phyloP scores from a whole-genome alignment of 2,329 filamentous ascomycete species.

The Diaporthe vaccinii region DNA sequence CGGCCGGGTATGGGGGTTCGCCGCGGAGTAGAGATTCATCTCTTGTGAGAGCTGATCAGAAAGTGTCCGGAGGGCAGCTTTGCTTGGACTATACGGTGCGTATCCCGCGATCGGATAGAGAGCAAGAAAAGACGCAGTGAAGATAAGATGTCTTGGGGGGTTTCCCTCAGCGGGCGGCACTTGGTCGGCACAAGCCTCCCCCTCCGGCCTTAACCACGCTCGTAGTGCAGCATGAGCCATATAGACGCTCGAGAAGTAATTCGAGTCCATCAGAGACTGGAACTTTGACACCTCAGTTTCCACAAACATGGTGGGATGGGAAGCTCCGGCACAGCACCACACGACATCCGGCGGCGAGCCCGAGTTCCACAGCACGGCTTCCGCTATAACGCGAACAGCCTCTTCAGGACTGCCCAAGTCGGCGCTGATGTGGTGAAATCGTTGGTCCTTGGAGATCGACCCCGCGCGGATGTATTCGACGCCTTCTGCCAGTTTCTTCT shows the following conservation, averaged over 20 bases:
- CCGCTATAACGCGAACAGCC: slow-evolving; percentile 67
- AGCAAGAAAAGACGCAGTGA: slow-evolving; percentile 73
- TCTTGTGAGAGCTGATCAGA: slow-evolving; percentile 76
- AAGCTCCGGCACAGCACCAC: slow-evolving; percentile 76
- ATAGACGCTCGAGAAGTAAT: slow-evolving; percentile 56
- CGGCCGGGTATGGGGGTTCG: slow-evolving; percentile 45
- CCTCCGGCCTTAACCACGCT: slow-evolving; percentile 46
- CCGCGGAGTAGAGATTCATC: slow-evolving; percentile 53
- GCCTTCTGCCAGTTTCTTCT: slow-evolving; percentile 79
- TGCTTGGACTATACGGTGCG: slow-evolving; percentile 73
- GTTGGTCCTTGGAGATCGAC: slow-evolving; percentile 61
- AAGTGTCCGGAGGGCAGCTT: slow-evolving; percentile 75
- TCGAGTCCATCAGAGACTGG: slow-evolving; percentile 53
- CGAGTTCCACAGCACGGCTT: slow-evolving; percentile 74
- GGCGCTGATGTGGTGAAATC: slow-evolving; percentile 75
- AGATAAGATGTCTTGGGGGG: slow-evolving; percentile 71
- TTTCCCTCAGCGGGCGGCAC: slow-evolving; percentile 57
- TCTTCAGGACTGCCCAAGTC: slow-evolving; percentile 72
- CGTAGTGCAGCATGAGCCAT: slow-evolving; percentile 53
- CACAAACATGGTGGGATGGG: slow-evolving; percentile 61
- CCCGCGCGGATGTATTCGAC: slow-evolving; percentile 53
- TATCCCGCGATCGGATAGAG: slow-evolving; percentile 76
- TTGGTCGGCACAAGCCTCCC: not conserved
- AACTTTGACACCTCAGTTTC: slow-evolving; percentile 52
- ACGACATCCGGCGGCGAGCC: slow-evolving; percentile 73